Evolutionary conservation across 2,329 filamentous ascomycete genomes (phyloP).

Genomic region (Sclerotinia borealis): DNA sequence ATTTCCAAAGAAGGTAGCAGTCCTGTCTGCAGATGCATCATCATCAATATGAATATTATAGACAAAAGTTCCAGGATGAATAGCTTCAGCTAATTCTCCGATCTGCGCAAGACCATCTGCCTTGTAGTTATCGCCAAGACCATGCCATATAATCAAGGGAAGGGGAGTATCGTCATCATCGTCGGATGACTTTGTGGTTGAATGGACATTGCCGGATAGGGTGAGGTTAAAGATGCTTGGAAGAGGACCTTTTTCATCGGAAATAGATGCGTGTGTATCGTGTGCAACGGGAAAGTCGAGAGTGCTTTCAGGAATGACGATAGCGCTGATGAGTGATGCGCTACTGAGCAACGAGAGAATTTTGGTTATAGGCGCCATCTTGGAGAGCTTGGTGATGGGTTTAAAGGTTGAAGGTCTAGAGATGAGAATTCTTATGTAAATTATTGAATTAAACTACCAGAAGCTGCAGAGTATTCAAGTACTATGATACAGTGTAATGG

Average conservation of each 20-base stretch:
- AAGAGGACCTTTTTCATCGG: slow-evolving; percentile 3
- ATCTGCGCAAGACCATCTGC: slow-evolving; percentile 68
- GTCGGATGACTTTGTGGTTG: slow-evolving; percentile 10
- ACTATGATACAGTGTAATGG: background rate
- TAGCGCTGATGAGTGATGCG: slow-evolving; percentile 17
- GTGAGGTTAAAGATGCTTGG: slow-evolving; percentile 10
- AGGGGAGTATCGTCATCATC: slow-evolving; percentile 58
- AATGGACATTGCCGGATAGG: slow-evolving; percentile 2
- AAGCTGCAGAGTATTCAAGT: background rate
- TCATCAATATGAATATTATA: slow-evolving; percentile 67
- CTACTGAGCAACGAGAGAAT: slow-evolving; percentile 19
- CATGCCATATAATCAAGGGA: slow-evolving; percentile 94
- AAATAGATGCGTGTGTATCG: background rate
- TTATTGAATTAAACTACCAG: background rate
- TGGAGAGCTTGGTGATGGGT: slow-evolving; percentile 9
- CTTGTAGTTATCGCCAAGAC: slow-evolving; percentile 66
- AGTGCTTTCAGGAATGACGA: slow-evolving; percentile 15
- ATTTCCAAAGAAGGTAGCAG: slow-evolving; percentile 87
- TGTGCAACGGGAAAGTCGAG: background rate
- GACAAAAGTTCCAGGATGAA: slow-evolving; percentile 78
- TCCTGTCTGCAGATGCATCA: slow-evolving; percentile 62
- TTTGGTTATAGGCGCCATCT: slow-evolving; percentile 21
- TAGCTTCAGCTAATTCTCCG: slow-evolving; percentile 61
- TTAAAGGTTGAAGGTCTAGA: background rate
- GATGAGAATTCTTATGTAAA: background rate